Conservation (phyloP, 2,329 filamentous ascomycete genomes). For the Volutella citrinella region DNA sequence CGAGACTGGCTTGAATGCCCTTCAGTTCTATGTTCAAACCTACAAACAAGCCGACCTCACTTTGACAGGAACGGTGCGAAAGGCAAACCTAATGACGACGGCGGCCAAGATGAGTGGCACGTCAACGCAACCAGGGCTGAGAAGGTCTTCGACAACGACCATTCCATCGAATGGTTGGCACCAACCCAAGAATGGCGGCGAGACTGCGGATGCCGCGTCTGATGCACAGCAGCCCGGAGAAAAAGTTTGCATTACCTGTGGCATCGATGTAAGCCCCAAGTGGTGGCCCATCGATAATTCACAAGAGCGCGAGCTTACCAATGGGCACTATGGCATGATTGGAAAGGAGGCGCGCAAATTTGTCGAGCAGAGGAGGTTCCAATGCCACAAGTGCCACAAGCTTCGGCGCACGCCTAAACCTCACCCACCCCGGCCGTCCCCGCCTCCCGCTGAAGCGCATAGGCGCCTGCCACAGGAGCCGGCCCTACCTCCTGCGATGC, state of each 20-base stretch:
- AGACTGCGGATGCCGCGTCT: conserved; percentile 22
- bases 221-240: conserved; percentile 39
- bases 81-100: conserved; percentile 74
- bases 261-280: conserved; percentile 68
- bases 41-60: conserved; percentile 94
- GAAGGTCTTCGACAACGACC: conserved; percentile 56
- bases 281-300: conserved; percentile 63
- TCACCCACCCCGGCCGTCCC: conserved; percentile 19
- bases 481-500: too few relatives aligned
- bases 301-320: conserved; percentile 50
- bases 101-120: conserved; percentile 53
- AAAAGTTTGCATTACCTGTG: conserved; percentile 62
- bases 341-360: conserved; percentile 58
- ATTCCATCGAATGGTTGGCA: conserved; percentile 20
- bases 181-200: conserved; percentile 22
- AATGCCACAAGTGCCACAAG: conserved; percentile 74
- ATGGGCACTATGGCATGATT: conserved; percentile 48
- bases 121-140: conserved; percentile 35
- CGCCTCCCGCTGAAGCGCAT: conserved; percentile 18
- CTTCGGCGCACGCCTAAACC: conserved; percentile 43
- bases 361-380: conserved; percentile 58
- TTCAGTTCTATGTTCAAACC: conserved; percentile 82
- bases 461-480: too few relatives aligned
- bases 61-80: conserved; percentile 87
- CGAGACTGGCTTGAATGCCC: conserved; percentile 68